Conservation (phyloP, 305 asterid genomes). For the Solanum hybrid region DNA sequence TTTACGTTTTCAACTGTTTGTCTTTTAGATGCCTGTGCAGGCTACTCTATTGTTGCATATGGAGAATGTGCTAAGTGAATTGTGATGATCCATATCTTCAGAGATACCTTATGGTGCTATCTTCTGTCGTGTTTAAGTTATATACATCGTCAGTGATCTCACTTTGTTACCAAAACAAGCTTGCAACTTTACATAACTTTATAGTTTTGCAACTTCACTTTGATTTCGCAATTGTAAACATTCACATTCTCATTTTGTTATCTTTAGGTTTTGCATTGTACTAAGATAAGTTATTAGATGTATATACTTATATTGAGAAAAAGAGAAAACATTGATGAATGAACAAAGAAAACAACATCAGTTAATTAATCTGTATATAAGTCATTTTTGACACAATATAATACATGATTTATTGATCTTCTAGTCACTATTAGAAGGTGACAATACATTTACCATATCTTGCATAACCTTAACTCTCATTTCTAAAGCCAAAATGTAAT, state of each 20-base stretch:
- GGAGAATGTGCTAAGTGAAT: not conserved
- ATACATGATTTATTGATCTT: not conserved
- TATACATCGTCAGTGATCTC: not conserved
- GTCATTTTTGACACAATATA: not conserved
- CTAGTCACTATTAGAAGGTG: constrained; percentile 8
- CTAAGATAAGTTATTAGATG: not conserved
- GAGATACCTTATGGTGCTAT: not conserved
- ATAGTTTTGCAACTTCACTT: not conserved
- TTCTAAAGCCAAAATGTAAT: constrained; percentile 48
- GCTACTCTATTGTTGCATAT: not conserved
- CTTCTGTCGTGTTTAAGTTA: not conserved
- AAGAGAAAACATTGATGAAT: not conserved
- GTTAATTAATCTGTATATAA: not conserved
- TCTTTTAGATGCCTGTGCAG: not conserved
- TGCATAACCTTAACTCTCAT: constrained; percentile 57
- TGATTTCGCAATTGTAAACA: not conserved
- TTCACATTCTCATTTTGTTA: not conserved
- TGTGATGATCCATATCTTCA: not conserved
- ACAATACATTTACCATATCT: constrained; percentile 34
- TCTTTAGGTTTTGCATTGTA: not conserved
- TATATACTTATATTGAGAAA: not conserved
- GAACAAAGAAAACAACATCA: not conserved
- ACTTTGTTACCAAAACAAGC: not conserved
- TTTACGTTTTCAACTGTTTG: too few relatives aligned
- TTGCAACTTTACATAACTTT: not conserved